phyloP scores from a whole-genome alignment of 345 rosid species.

The Populus deltoides region DNA sequence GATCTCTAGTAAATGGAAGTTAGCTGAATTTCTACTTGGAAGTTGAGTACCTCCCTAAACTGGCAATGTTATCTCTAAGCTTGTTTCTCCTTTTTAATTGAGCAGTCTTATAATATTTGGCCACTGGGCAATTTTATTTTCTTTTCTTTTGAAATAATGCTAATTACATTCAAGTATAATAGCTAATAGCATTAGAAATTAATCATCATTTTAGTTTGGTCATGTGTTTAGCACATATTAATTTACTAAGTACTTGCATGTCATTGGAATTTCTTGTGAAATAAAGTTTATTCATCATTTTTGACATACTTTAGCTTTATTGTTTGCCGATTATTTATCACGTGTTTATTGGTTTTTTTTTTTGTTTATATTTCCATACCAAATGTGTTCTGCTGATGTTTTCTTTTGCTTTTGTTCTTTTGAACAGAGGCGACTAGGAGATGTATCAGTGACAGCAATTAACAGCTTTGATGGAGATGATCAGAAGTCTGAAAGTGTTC shows the following conservation, averaged over 20 bases:
- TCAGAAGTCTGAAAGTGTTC: conserved; percentile 48
- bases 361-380: neutral
- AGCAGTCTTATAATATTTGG: neutral
- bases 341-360: neutral
- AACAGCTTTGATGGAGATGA: conserved; percentile 30
- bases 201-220: neutral
- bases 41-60: neutral
- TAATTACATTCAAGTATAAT: neutral
- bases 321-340: neutral
- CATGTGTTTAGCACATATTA: neutral
- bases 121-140: neutral
- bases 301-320: neutral
- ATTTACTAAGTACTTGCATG: neutral
- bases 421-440: conserved; percentile 59
- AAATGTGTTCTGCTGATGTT: neutral
- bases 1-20: neutral
- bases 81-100: neutral
- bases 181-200: neutral
- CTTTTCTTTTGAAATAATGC: neutral
- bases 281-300: neutral
- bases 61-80: neutral
- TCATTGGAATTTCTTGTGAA: neutral
- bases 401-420: neutral
- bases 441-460: conserved; percentile 38
- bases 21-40: neutral